Conservation (phyloP, 23 red algal genomes). For the Chondrus crispus region DNA sequence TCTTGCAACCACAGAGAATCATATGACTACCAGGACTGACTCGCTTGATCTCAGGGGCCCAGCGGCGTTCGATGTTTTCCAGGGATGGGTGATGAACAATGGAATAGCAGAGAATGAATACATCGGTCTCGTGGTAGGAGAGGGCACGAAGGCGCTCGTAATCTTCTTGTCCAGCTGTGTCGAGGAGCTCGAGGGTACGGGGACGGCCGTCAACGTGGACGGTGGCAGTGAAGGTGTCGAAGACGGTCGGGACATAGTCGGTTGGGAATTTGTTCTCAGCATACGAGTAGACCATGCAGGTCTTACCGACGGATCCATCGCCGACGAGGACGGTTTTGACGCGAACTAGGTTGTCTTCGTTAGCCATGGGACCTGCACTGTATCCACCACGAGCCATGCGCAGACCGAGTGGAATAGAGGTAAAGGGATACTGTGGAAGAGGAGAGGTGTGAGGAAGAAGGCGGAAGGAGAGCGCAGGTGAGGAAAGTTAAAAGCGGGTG, state of each 20-base stretch:
- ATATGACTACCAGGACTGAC: slow-evolving; percentile 72
- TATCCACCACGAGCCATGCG: slow-evolving; percentile 53
- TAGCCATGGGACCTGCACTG: neutral
- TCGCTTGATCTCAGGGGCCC: slow-evolving; percentile 88
- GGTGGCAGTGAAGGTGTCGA: slow-evolving; percentile 94
- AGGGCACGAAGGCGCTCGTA: slow-evolving; percentile 92
- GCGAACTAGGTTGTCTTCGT: slow-evolving; percentile 52
- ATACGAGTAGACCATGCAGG: slow-evolving; percentile 96
- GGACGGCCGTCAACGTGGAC: slow-evolving; percentile 88
- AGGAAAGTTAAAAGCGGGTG: too few relatives aligned
- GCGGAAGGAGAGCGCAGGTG: neutral
- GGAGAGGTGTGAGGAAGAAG: neutral
- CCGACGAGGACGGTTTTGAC: slow-evolving; percentile 97
- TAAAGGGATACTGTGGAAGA: neutral
- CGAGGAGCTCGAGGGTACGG: slow-evolving; percentile 83
- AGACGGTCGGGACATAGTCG: slow-evolving; percentile 95
- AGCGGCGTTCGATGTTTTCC: slow-evolving; percentile 85
- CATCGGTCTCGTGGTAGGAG: slow-evolving; percentile 83
- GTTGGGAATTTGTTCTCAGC: slow-evolving; percentile 93
- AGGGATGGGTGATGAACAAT: slow-evolving; percentile 84
- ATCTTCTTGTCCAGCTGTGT: slow-evolving; percentile 98
- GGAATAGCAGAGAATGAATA: slow-evolving; percentile 93
- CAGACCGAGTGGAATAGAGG: neutral
- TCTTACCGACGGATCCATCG: slow-evolving; percentile 97
- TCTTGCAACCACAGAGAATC: slow-evolving; percentile 93